Evolutionary conservation across 2,329 filamentous ascomycete genomes (phyloP).

Genomic region (Didymellaceae sp.): DNA sequence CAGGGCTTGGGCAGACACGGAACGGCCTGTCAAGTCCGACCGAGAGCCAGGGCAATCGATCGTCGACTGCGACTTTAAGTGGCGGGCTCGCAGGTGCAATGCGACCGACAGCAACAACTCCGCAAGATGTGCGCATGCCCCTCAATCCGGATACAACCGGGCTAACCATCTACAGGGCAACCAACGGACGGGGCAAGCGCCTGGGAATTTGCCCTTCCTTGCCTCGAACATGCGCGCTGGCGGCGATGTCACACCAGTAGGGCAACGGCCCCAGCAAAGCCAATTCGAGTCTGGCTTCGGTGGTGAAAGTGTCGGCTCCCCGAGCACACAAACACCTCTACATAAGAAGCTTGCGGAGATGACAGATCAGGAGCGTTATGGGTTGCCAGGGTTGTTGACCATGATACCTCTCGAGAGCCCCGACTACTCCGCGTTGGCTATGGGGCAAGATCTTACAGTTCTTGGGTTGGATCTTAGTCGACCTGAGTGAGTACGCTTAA

Average conservation of each 20-base stretch:
- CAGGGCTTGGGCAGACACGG: conserved; percentile 52
- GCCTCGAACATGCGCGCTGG: conserved; percentile 34
- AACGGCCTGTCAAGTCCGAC: conserved; percentile 52
- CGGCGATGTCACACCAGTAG: conserved; percentile 30
- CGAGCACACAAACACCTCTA: conserved; percentile 44
- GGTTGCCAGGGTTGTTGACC: conserved; percentile 64
- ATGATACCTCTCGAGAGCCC: conserved; percentile 63
- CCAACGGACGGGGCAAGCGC: conserved; percentile 33
- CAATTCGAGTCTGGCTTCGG: conserved; percentile 45
- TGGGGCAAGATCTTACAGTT: conserved; percentile 69
- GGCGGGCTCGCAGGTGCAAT: conserved; percentile 40
- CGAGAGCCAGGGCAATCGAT: conserved; percentile 45
- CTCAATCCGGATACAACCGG: too few species aligned
- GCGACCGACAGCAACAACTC: conserved; percentile 32
- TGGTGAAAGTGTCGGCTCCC: conserved; percentile 37
- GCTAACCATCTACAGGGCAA: conserved; percentile 29
- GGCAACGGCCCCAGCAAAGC: conserved; percentile 37
- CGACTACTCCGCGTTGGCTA: conserved; percentile 59
- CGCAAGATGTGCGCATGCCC: conserved; percentile 45
- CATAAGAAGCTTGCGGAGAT: conserved; percentile 61
- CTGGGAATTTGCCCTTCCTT: conserved; percentile 40
- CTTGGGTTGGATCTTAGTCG: conserved; percentile 70
- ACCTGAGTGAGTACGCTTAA: conserved; percentile 58
- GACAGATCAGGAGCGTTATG: conserved; percentile 66
- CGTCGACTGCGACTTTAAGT: conserved; percentile 39